Conservation (phyloP, 2,329 filamentous ascomycete species). For the Aspergillus costaricaensis region DNA sequence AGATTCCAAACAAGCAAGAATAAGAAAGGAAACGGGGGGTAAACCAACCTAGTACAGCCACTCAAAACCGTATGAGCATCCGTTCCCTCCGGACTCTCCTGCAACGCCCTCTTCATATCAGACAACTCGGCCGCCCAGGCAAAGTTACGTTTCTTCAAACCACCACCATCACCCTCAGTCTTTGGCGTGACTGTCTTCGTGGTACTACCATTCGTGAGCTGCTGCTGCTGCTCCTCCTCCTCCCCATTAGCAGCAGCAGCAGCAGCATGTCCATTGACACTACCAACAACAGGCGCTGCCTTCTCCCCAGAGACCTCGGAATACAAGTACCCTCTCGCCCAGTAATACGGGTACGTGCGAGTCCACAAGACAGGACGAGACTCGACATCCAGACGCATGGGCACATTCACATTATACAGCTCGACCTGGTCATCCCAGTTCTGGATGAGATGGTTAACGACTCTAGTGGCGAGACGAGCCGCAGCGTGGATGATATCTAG, state of each 20-base stretch:
- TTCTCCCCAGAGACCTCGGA: conserved; percentile 62
- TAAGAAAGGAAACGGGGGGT: neutral
- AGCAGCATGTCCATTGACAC: conserved; percentile 41
- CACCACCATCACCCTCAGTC: conserved; percentile 23
- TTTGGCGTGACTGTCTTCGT: neutral
- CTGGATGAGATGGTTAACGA: conserved; percentile 72
- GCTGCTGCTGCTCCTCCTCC: neutral
- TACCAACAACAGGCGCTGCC: conserved; percentile 54
- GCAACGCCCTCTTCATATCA: conserved; percentile 81
- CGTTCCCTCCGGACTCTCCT: conserved; percentile 72
- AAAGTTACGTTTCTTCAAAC: conserved; percentile 76
- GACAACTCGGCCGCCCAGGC: conserved; percentile 84
- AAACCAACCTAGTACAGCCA: conserved; percentile 71
- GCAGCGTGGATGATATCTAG: conserved; percentile 72
- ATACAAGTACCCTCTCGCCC: conserved; percentile 76
- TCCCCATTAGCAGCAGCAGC: neutral
- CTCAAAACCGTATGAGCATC: conserved; percentile 89
- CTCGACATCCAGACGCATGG: conserved; percentile 72
- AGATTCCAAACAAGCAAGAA: too few relatives aligned
- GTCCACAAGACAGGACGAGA: conserved; percentile 71
- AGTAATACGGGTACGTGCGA: conserved; percentile 81
- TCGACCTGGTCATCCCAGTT: conserved; percentile 74
- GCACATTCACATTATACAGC: conserved; percentile 84
- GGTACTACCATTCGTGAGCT: neutral
- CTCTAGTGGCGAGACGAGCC: conserved; percentile 67